A percentile compares a stretch with the other conserved stretches of the same genome.
Evolutionary conservation across 2,329 filamentous ascomycete species (phyloP).

Genomic region (Tympanopsis confertula): DNA sequence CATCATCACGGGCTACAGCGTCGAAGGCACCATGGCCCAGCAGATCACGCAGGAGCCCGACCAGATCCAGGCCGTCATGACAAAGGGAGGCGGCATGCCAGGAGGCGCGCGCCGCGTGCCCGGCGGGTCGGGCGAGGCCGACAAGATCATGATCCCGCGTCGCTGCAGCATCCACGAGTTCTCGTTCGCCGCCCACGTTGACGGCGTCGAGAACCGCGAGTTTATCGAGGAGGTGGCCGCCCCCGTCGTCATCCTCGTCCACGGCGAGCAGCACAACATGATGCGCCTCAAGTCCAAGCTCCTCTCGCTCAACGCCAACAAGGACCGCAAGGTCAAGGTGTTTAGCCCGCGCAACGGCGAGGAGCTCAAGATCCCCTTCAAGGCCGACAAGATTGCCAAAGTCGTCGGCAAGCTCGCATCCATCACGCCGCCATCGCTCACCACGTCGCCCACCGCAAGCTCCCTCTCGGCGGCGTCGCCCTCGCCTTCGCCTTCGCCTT

Average conservation of each 20-base stretch:
- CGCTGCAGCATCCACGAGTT: constrained; percentile 89
- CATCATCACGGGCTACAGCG: constrained; percentile 94
- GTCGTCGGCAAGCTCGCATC: constrained; percentile 89
- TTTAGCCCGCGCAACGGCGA: constrained; percentile 92
- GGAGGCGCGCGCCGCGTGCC: too few relatives aligned
- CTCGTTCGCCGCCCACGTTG: constrained; percentile 92
- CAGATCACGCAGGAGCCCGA: constrained; percentile 91
- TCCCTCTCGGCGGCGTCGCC: constrained; percentile 13
- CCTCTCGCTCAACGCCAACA: constrained; percentile 77
- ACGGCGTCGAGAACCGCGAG: constrained; percentile 86
- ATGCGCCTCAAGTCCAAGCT: constrained; percentile 91
- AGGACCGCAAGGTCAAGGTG: constrained; percentile 74
- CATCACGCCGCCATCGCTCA: constrained; percentile 52
- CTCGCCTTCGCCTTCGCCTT: constrained; percentile 35
- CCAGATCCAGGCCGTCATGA: constrained; percentile 89
- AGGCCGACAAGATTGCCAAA: constrained; percentile 87
- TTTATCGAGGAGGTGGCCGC: constrained; percentile 92
- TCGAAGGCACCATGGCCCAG: constrained; percentile 97
- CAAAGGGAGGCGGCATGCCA: constrained; percentile 12
- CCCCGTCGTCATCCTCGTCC: constrained; percentile 90
- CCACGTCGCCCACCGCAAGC: background rate
- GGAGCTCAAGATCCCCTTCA: constrained; percentile 88
- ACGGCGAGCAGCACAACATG: constrained; percentile 97
- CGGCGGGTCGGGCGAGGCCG: constrained; percentile 44
- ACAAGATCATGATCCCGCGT: constrained; percentile 82